Base-by-base conservation (phyloP, 257 asterid genomes). In the Echium plantagineum region DNA sequence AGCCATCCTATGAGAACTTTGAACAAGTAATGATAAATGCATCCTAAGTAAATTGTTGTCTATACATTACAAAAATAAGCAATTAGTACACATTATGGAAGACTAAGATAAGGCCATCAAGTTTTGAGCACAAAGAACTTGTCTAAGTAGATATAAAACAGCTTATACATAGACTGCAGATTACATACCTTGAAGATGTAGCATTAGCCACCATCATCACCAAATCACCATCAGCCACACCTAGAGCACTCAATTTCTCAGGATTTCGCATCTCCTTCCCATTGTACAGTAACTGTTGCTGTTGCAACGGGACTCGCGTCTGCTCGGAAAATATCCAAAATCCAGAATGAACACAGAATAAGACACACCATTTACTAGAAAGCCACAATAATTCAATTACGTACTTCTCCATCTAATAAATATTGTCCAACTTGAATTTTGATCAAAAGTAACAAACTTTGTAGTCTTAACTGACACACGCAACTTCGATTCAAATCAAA, bases 181-280 rank as follows among this genome's bases (percentile, higher is more conserved):
- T 47, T 18, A 60, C 55, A 69, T 62, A 89, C 95, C 95, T 82
- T 22, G 94, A 71, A 51, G 90, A 73, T 20, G 77, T 15, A 31
- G 80, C 53, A 38, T 62, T 75, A 16, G 88, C 65, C 66, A 84
- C 80, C 97, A 93, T 80, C 97, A 86, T 89, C 64, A 93, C 81
- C 77, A 93, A 81, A 80, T 93, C 99, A 59, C 99, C 97, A 67
- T 93, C 99, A 38, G 60, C 57, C 63, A 89, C 84, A 55, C 94
- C 90, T 18, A 86, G 69, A 53, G 79, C 84, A 52, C 96, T 74
- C 84, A 93, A 69, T 72, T 76, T 89, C 35, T 81, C 95, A 3
- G 89, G 61, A 81, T 88, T 93, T 66, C 79, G 65, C 83, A 86
- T 86, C 76, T 93, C 97, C 70, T 54, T 74, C 54, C 99, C 97